Evolutionary conservation across 2,329 filamentous ascomycete species (phyloP).

Genomic region (Pseudocercospora fuligena): DNA sequence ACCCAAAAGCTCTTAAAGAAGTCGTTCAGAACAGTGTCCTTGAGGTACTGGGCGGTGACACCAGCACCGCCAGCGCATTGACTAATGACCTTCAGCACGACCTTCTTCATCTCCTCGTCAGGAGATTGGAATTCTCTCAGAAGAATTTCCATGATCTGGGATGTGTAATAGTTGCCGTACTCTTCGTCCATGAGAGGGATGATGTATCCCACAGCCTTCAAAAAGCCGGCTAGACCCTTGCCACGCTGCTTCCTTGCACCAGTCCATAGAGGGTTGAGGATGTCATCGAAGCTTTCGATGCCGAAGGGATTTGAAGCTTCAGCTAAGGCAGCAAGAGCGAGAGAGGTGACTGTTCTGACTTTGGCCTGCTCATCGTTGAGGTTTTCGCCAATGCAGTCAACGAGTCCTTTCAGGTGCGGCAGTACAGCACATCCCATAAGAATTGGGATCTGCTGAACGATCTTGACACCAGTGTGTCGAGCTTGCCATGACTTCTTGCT

Average conservation of each 20-base stretch:
- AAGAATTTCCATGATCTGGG: slow-evolving; percentile 98
- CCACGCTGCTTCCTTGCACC: slow-evolving; percentile 94
- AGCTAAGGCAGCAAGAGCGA: slow-evolving; percentile 91
- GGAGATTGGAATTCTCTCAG: slow-evolving; percentile 94
- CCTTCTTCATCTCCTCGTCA: slow-evolving; percentile 99
- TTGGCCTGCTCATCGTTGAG: slow-evolving; percentile 98
- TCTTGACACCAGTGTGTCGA: slow-evolving; percentile 96
- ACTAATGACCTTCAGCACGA: slow-evolving; percentile 94
- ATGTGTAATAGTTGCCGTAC: slow-evolving; percentile 98
- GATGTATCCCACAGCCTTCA: slow-evolving; percentile 97
- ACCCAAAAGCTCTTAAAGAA: slow-evolving; percentile 99
- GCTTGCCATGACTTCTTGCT: slow-evolving; percentile 99
- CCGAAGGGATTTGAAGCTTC: slow-evolving; percentile 97
- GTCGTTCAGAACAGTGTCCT: slow-evolving; percentile 90
- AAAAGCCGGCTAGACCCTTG: slow-evolving; percentile 91
- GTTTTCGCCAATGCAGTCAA: slow-evolving; percentile 95
- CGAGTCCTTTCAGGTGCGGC: slow-evolving; percentile 91
- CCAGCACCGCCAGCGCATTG: slow-evolving; percentile 94
- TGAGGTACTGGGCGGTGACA: slow-evolving; percentile 91
- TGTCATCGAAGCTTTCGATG: slow-evolving; percentile 98
- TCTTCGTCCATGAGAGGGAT: slow-evolving; percentile 99
- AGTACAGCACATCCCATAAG: slow-evolving; percentile 97
- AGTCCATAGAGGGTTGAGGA: slow-evolving; percentile 95
- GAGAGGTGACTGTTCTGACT: slow-evolving; percentile 91
- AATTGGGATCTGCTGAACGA: slow-evolving; percentile 98